A percentile compares a stretch with the other conserved stretches of the same genome.
phyloP scores from a whole-genome alignment of 2,329 filamentous ascomycete genomes.

The Alternaria sp. region DNA sequence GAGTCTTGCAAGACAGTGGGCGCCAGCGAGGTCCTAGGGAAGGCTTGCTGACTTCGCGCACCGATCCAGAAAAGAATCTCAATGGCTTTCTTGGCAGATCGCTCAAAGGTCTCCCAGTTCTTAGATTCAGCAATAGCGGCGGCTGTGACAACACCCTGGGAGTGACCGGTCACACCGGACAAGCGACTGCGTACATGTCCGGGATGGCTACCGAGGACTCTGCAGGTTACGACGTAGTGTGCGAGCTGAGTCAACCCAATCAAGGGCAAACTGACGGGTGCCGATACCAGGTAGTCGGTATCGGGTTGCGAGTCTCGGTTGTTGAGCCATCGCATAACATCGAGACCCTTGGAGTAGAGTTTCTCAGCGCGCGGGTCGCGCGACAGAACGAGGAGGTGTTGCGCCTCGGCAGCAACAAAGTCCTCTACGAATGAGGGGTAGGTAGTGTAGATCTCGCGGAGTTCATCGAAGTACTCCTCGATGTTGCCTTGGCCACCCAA shows the following conservation, averaged over 20 bases:
- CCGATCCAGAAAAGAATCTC: conserved; percentile 99
- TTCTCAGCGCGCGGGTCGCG: conserved; percentile 88
- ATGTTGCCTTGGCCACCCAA: conserved; percentile 99
- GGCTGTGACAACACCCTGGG: conserved; percentile 93
- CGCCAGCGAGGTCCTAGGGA: conserved; percentile 91
- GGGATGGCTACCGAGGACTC: conserved; percentile 86
- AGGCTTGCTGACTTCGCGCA: conserved; percentile 94
- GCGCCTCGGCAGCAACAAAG: conserved; percentile 80
- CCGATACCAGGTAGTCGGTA: conserved; percentile 72
- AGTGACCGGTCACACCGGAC: conserved; percentile 91
- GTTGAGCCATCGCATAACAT: conserved; percentile 92
- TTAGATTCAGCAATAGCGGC: conserved; percentile 89
- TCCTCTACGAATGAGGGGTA: conserved; percentile 92
- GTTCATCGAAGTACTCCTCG: conserved; percentile 98
- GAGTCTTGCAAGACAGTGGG: conserved; percentile 93
- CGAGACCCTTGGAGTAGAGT: conserved; percentile 95
- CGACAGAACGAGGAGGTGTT: conserved; percentile 85
- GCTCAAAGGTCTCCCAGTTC: conserved; percentile 91
- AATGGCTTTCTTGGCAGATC: conserved; percentile 79
- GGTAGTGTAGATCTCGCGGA: conserved; percentile 87
- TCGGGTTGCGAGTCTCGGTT: conserved; percentile 90
- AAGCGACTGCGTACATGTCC: conserved; percentile 86
- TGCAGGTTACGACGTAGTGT: conserved; percentile 94
- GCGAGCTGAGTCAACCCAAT: conserved; percentile 96
- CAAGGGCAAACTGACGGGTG: conserved; percentile 81